A percentile compares a stretch with the other conserved stretches of the same genome.
phyloP scores from a whole-genome alignment of 176 grass and related monocot species.

The Secale cereale region DNA sequence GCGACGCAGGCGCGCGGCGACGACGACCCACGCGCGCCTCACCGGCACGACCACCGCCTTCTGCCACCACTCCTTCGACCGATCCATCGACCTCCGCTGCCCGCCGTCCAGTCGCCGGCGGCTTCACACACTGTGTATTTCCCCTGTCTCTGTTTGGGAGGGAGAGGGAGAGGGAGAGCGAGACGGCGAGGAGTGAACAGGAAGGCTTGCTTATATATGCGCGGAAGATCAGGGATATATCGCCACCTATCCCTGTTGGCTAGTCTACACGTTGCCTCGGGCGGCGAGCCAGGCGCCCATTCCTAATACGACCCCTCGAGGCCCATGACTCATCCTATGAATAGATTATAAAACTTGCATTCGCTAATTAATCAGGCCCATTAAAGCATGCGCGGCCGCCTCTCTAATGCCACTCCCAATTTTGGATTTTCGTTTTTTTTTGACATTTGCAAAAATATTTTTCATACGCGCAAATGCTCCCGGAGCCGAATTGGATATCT shows the following conservation, averaged over 20 bases:
- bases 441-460: too few species aligned
- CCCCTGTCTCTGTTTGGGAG: neutral
- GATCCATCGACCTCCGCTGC: neutral
- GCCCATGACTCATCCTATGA: slow-evolving; percentile 14
- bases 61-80: slow-evolving; percentile 57
- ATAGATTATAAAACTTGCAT: neutral
- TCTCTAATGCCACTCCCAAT: neutral
- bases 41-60: slow-evolving; percentile 37
- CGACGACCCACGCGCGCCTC: slow-evolving; percentile 50
- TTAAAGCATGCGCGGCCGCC: neutral
- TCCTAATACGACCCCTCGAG: slow-evolving; percentile 7
- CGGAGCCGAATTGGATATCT: too few species aligned
- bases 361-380: neutral
- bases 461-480: too few species aligned
- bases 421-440: too few species aligned
- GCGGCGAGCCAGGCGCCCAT: slow-evolving; percentile 29
- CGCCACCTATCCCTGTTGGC: slow-evolving; percentile 24
- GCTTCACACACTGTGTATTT: neutral
- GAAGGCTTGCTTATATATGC: neutral
- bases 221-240: neutral
- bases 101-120: slow-evolving; percentile 7
- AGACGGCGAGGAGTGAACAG: neutral
- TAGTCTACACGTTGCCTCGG: slow-evolving; percentile 45
- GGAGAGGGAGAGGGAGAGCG: too few species aligned
- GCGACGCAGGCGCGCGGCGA: slow-evolving; percentile 33